Evolutionary conservation across 305 asterid species (phyloP), one percentile per base, ranked within the genome.

Genomic region (Solanum aculeatissimum): DNA sequence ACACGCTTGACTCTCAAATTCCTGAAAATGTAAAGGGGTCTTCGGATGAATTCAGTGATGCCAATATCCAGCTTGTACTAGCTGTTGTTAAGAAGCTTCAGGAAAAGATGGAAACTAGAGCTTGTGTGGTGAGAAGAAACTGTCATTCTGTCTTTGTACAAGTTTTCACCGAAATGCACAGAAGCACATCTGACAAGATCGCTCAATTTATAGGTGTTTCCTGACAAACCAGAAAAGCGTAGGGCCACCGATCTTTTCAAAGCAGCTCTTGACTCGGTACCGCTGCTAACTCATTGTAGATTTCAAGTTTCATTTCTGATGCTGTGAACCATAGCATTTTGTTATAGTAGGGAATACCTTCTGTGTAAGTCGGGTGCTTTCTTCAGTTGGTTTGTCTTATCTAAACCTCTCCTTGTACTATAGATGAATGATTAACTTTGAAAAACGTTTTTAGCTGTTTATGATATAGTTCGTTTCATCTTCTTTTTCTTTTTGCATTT

Each of bases 141-240:
- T 29, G 53, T 86, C 35, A 49, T 83, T 69, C 60, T 40, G 18
- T 62, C 68, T 80, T 10, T 77, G 29, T 47, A 74, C 65, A 77
- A 29, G 47, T 7, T 35, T 45, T 78, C 66, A 65, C 32, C 62
- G 47, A 72, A 1, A 9, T 83, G 80, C 51, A 35, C 69, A 21
- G 53, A 78, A 84, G 68, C 27, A 58, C 49, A 47, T 82, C 71
- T 87, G 18, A 83, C 25, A 62, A 27, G 47, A 70, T 53, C 40
- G 53, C 71, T 87, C 54, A 21, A 57, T 78, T 81, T 85, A 85
- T 85, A 97, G 99, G 99, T 97, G 21, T 97, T 95, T 84, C 98
- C 98, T 51, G 99, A 97, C 89, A 93, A 91, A 90, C 98, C 99
- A 55, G 99, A 97, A 89, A 94, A 91, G 87, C 98, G 97, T 68